phyloP scores from a whole-genome alignment of 2,329 filamentous ascomycete genomes.

The Byssoonygena ceratinophila region DNA sequence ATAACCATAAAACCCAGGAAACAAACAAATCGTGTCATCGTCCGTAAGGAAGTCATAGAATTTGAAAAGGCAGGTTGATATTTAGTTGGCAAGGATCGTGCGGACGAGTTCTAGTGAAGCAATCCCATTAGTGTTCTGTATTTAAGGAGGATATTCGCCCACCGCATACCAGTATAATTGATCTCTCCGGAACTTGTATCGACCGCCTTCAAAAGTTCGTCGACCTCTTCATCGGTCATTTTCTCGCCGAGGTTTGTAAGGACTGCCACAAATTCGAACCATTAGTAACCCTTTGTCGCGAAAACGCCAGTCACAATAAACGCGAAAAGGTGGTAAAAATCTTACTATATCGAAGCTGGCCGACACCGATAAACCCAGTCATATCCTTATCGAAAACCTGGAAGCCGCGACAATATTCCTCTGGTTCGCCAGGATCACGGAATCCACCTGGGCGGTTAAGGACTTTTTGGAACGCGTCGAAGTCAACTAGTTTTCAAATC shows the following conservation, averaged over 20 bases:
- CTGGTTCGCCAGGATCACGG: slow-evolving; percentile 93
- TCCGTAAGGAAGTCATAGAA: slow-evolving; percentile 8
- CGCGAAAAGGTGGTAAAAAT: background rate
- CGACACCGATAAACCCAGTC: slow-evolving; percentile 94
- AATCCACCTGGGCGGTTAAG: slow-evolving; percentile 96
- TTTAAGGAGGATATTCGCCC: background rate
- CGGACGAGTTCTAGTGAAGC: slow-evolving; percentile 59
- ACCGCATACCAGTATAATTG: slow-evolving; percentile 76
- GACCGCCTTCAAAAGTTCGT: slow-evolving; percentile 95
- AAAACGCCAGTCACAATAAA: background rate
- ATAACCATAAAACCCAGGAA: background rate
- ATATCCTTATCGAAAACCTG: slow-evolving; percentile 99
- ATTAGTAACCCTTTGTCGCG: background rate
- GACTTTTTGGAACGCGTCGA: slow-evolving; percentile 91
- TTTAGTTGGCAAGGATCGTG: slow-evolving; percentile 73
- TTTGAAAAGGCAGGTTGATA: slow-evolving; percentile 19
- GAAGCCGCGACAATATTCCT: slow-evolving; percentile 97
- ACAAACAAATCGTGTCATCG: slow-evolving; percentile 15
- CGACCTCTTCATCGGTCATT: slow-evolving; percentile 97
- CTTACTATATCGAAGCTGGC: slow-evolving; percentile 80
- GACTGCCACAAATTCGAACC: slow-evolving; percentile 41
- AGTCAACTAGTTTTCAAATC: slow-evolving; percentile 61
- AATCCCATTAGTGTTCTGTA: slow-evolving; percentile 13
- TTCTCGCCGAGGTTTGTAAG: slow-evolving; percentile 97
- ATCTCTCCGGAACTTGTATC: slow-evolving; percentile 94